Evolutionary conservation across 2,329 filamentous ascomycete genomes (phyloP), one percentile per base, ranked within the genome.

Genomic region (Aspergillus alliaceus): DNA sequence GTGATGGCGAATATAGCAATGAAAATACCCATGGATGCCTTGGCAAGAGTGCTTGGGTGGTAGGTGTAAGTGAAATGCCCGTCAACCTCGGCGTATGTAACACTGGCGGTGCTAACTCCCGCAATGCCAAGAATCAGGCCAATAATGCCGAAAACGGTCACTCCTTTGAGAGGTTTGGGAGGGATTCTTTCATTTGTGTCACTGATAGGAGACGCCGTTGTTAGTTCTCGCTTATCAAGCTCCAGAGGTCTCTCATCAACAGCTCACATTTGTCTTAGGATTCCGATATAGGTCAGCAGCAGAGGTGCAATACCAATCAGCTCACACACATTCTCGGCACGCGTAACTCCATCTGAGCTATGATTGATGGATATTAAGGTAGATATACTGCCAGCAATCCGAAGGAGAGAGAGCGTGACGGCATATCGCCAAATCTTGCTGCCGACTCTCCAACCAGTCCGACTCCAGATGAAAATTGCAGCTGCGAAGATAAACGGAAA

Each of bases 281-380:
- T 29, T 22, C 68, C 69, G 40, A 71, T 40, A 46, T 64, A 70
- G 31, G 67, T 59, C 2, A 72, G 58, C 4, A 69, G 53, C 29
- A 72, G 47, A 25, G 69, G 67, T 1, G 69, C 66, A 58, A 72
- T 50, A 6, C 69, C 70, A 32, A 72, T 69, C 20, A 68, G 46
- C 46, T 71, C 60, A 53, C 69, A 72, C 29, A 72, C 68, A 14
- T 61, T 58, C 1, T 59, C 60, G 6, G 66, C 66, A 27, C 64
- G 59, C 15, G 59, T 51, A 5, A 68, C 55, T 18, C 37, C 37
- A 15, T 63, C 51, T 15, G 62, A 58, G n/a, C 61, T 35, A 51
- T 67, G 32, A 20, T 57, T 53, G 37, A 70, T 71, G 2, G 64
- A 57, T 5, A 64, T 39, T 11, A 72, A 56, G 5, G 67, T 51